These are phyloP conservation scores for Yamadazyma endophytica DNA, from an alignment of 805 yeast species.

Conservation along the genomic window DNA sequence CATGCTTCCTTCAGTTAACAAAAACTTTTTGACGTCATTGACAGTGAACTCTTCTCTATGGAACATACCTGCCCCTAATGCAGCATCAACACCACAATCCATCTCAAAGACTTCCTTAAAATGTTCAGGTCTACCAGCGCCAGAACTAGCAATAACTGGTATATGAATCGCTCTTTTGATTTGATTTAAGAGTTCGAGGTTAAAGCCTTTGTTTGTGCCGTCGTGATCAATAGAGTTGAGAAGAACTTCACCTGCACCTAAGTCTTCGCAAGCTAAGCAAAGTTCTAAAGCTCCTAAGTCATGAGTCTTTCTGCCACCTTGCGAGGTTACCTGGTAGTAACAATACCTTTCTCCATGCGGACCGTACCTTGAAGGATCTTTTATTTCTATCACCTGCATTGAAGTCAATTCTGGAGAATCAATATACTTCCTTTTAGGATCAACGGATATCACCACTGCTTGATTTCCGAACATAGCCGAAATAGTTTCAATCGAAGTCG, in stretches of 20 bases:
- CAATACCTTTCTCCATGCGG: conserved; percentile 88
- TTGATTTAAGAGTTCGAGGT: conserved; percentile 76
- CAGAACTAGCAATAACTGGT: conserved; percentile 97
- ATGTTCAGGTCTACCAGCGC: conserved; percentile 93
- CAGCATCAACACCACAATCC: conserved; percentile 87
- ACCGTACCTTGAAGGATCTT: conserved; percentile 49
- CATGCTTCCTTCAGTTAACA: conserved; percentile 51
- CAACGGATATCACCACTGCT: conserved; percentile 98
- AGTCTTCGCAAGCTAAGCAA: conserved; percentile 79
- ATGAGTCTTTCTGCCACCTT: conserved; percentile 86
- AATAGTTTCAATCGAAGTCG: conserved; percentile 88
- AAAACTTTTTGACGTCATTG: conserved; percentile 68
- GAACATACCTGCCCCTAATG: conserved; percentile 98
- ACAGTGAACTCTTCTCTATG: conserved; percentile 94
- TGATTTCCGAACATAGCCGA: conserved; percentile 91
- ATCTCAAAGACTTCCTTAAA: conserved; percentile 78
- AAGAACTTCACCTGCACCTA: conserved; percentile 95
- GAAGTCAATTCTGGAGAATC: conserved; percentile 52
- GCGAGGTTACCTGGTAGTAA: conserved; percentile 93
- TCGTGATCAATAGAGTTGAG: conserved; percentile 95
- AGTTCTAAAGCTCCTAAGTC: conserved; percentile 91
- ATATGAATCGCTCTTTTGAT: conserved; percentile 72
- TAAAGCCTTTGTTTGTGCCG: conserved; percentile 93
- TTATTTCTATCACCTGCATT: conserved; percentile 63
- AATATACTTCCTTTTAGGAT: conserved; percentile 86